phyloP scores from a whole-genome alignment of 768 basidiomycete genomes.

The Naganishia kalamii region DNA sequence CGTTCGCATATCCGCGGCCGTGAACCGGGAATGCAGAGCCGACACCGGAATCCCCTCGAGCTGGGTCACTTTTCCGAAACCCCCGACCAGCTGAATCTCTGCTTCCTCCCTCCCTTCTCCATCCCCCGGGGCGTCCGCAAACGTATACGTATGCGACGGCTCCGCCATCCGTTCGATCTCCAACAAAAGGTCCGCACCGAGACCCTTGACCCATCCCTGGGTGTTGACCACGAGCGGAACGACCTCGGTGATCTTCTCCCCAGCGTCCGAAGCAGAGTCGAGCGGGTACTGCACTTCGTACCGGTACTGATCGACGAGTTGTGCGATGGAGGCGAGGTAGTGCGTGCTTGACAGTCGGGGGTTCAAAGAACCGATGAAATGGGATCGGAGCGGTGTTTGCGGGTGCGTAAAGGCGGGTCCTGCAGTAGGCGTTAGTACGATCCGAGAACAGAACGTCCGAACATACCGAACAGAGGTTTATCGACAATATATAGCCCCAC shows the following conservation, averaged over 20 bases:
- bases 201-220: slow-evolving; percentile 93
- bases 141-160: slow-evolving; percentile 57
- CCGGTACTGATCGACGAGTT: slow-evolving; percentile 54
- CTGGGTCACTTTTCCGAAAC: slow-evolving; percentile 7
- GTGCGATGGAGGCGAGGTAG: slow-evolving; percentile 65
- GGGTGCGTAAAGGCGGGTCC: slow-evolving; percentile 87
- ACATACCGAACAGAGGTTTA: slow-evolving; percentile 63
- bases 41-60: slow-evolving; percentile 54
- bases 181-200: slow-evolving; percentile 70
- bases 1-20: slow-evolving; percentile 65
- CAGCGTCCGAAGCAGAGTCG: slow-evolving; percentile 35
- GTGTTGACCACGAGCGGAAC: slow-evolving; percentile 89
- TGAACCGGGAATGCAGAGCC: slow-evolving; percentile 49
- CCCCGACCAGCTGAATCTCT: not conserved
- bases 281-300: slow-evolving; percentile 56
- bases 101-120: not conserved
- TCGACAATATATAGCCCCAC: slow-evolving; percentile 71
- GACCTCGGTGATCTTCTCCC: slow-evolving; percentile 52
- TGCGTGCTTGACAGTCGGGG: slow-evolving; percentile 69
- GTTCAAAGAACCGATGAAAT: slow-evolving; percentile 73
- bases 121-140: slow-evolving; percentile 29
- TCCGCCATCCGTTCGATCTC: slow-evolving; percentile 63
- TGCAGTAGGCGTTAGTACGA: slow-evolving; percentile 39
- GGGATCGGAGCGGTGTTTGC: slow-evolving; percentile 61
- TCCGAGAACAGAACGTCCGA: not conserved